A percentile compares a stretch with the other conserved stretches of the same genome.
Evolutionary conservation across 305 asterid species (phyloP).

Genomic region (Fraxinus platypoda): DNA sequence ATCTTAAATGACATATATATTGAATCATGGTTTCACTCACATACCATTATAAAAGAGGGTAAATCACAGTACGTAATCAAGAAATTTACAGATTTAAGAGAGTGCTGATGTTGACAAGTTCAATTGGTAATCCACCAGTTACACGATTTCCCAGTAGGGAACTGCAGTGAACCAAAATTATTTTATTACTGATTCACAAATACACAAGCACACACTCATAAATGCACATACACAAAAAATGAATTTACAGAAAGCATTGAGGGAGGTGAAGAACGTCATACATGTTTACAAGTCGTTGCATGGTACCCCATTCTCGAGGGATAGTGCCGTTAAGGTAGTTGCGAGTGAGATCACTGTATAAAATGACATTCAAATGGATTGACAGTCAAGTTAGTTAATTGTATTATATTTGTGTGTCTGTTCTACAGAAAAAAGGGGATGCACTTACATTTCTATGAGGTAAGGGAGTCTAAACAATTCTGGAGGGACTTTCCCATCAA

Average conservation of each 20-base stretch:
- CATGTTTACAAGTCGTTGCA: too few species aligned
- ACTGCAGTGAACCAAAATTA: not conserved
- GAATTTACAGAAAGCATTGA: not conserved
- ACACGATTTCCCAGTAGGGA: not conserved
- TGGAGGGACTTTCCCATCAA: too few species aligned
- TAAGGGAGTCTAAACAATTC: too few species aligned
- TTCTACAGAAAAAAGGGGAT: too few species aligned
- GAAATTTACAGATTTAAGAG: not conserved
- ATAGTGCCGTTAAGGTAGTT: too few species aligned
- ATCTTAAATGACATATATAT: not conserved
- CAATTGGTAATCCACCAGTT: not conserved
- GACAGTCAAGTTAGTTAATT: not conserved
- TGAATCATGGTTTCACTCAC: not conserved
- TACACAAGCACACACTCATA: not conserved
- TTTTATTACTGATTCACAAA: not conserved
- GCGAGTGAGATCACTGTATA: slow-evolving; percentile 36
- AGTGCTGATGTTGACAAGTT: not conserved
- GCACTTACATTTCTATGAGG: too few species aligned
- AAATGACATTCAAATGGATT: not conserved
- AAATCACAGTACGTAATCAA: too few species aligned
- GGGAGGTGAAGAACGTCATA: not conserved
- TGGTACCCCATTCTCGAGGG: too few species aligned
- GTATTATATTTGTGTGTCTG: too few species aligned
- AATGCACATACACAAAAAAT: not conserved
- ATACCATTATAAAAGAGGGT: not conserved